Evolutionary conservation across 257 asterid genomes (phyloP), one percentile per base, ranked within the genome.

Genomic region (Rubia yunnanensis): DNA sequence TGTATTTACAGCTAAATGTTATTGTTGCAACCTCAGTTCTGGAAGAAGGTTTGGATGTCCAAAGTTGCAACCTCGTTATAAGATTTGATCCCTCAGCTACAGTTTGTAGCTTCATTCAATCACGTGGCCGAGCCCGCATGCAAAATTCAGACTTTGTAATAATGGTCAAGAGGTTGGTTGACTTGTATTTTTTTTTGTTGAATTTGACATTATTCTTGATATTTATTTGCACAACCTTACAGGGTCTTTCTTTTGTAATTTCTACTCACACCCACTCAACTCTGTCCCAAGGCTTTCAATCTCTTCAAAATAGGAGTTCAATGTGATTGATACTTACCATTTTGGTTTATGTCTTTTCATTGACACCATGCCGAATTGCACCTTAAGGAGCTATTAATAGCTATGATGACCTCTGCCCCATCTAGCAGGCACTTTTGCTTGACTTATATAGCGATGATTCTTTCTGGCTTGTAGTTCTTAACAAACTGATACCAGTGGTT

Each of bases 81-180:
- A 82, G 98, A 72, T 92, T 87, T 70, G 98, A 92, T 73, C 94
- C 81, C 20, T 76, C 97, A 44, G 82, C 82, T 20, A 89, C 89
- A 23, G 70, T 89, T 53, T 87, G 97, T 74, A 87, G 98, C 78
- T 92, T 89, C 70, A 92, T 92, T 79, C 97, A 92, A 77, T 92
- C 98, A 22, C 87, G 95, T 46, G 98, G 98, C 1, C 96, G 97
- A 70, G 98, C 97, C 61, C 92, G 98, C 39, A 89, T 81, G 96
- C 89, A 76, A 50, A 85, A 81, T 76, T 92, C 98, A 4, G 89
- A 89, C 70, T 92, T 89, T 71, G 57, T 92, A 63, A 58, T 85
- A 68, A 83, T 92, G 96, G 81, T 85, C 38, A 70, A 72, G 73
- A 84, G 96, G 98, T 76, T 69, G 32, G 27, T 64, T 60, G 38